A percentile compares a stretch with the other conserved stretches of the same genome.
These are phyloP conservation scores for Salix udensis DNA, from an alignment of 345 rosid genomes.

Conservation along the genomic window DNA sequence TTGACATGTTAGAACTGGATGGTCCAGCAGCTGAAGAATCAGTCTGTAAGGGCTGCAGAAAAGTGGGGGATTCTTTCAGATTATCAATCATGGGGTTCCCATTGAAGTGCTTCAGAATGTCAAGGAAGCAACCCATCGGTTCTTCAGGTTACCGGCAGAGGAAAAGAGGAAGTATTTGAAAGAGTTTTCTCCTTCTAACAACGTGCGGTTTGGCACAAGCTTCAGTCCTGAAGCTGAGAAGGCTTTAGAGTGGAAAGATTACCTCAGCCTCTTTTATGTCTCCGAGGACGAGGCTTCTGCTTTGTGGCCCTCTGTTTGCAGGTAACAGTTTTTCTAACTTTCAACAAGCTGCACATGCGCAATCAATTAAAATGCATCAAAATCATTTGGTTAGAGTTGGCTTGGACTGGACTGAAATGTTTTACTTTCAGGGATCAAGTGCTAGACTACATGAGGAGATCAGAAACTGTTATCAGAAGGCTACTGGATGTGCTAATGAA, in stretches of 20 bases:
- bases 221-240: conserved; percentile 40
- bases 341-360: background rate
- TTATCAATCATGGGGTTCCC: conserved; percentile 19
- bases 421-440: background rate
- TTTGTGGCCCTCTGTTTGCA: conserved; percentile 46
- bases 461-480: background rate
- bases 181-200: conserved; percentile 23
- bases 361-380: conserved; percentile 1
- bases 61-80: conserved; percentile 18
- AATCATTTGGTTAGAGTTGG: background rate
- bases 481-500: background rate
- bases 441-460: background rate
- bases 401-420: conserved; percentile 14
- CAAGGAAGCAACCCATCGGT: background rate
- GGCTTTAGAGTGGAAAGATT: conserved; percentile 56
- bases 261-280: conserved; percentile 45
- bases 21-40: conserved; percentile 7
- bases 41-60: conserved; percentile 19
- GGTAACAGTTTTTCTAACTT: conserved; percentile 5
- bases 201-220: conserved; percentile 36
- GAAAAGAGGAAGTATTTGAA: conserved; percentile 15
- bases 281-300: conserved; percentile 41
- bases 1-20: conserved; percentile 18
- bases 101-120: conserved; percentile 5
- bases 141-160: conserved; percentile 14